A percentile compares a stretch with the other conserved stretches of the same genome.
Evolutionary conservation across 176 grass and related monocot genomes (phyloP).

Genomic region (Chloris gayana): DNA sequence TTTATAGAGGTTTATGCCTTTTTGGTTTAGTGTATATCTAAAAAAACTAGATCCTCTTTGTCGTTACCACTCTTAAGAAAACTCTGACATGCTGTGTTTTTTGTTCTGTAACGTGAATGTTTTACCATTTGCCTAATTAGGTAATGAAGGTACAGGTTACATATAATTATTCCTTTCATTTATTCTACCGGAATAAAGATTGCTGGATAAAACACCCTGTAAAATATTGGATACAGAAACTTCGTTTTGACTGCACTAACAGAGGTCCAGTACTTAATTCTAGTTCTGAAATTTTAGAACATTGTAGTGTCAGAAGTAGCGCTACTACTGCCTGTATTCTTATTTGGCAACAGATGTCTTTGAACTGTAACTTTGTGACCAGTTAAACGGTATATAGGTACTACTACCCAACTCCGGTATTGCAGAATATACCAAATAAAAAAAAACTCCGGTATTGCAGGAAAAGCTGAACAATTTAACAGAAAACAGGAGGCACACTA

Average conservation of each 20-base stretch:
- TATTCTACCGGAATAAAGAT: not conserved
- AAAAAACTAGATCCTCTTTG: not conserved
- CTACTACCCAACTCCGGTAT: not conserved
- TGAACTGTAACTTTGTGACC: not conserved
- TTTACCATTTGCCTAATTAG: not conserved
- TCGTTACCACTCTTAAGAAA: not conserved
- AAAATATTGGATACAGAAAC: not conserved
- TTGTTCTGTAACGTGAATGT: not conserved
- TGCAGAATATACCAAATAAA: no score
- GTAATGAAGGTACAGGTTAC: slow-evolving; percentile 1
- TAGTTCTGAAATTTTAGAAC: not conserved
- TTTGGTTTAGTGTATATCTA: not conserved
- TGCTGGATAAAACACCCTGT: not conserved
- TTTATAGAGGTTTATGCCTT: not conserved
- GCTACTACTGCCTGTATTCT: not conserved
- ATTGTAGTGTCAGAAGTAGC: not conserved
- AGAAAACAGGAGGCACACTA: not conserved
- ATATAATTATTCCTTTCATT: not conserved
- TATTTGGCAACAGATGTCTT: slow-evolving; percentile 3
- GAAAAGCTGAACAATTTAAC: not conserved
- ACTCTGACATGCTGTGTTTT: not conserved
- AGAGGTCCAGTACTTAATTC: not conserved
- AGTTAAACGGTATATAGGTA: slow-evolving; percentile 1
- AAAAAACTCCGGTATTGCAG: not conserved
- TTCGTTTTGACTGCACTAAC: not conserved